Percentiles rank a stretch among this genome's conserved stretches.
Conservation (phyloP, 257 asterid species). For the Nicotiana sylvestris region DNA sequence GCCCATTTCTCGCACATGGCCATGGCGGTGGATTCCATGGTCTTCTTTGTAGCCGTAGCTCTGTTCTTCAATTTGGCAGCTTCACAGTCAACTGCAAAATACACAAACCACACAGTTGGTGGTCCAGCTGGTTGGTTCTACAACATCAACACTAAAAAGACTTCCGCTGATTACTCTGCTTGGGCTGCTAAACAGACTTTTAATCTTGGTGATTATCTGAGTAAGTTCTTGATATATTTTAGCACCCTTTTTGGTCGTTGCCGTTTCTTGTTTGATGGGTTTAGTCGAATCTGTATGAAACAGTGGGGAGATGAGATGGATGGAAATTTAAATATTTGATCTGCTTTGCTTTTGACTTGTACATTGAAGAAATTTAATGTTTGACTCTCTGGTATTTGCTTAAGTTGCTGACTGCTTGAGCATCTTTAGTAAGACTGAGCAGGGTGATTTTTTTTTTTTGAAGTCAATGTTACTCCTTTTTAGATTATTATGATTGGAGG, state of each 20-base stretch:
- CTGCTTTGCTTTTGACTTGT: not conserved
- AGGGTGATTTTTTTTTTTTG: not conserved
- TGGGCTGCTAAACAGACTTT: constrained; percentile 71
- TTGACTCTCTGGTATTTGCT: not conserved
- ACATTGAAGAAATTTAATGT: not conserved
- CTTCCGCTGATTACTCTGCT: constrained; percentile 56
- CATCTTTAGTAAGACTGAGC: not conserved
- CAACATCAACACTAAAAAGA: constrained; percentile 36
- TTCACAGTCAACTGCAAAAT: constrained; percentile 30
- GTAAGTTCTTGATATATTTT: constrained; percentile 33
- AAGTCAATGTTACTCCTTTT: not conserved
- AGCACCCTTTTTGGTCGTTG: not conserved
- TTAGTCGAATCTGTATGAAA: not conserved
- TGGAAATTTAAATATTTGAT: not conserved
- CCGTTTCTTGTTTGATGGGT: not conserved
- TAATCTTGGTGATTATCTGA: constrained; percentile 74
- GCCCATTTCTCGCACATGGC: constrained; percentile 13
- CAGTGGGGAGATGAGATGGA: not conserved
- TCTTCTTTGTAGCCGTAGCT: constrained; percentile 25
- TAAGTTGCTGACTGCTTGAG: not conserved
- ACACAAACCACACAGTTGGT: constrained; percentile 80
- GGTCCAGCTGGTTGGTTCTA: constrained; percentile 77
- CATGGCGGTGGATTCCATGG: constrained; percentile 23
- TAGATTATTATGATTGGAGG: not conserved
- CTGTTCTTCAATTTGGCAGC: constrained; percentile 34